These are phyloP conservation scores for Capronia americana DNA, from an alignment of 2,329 filamentous ascomycete genomes.

Conservation along the genomic window DNA sequence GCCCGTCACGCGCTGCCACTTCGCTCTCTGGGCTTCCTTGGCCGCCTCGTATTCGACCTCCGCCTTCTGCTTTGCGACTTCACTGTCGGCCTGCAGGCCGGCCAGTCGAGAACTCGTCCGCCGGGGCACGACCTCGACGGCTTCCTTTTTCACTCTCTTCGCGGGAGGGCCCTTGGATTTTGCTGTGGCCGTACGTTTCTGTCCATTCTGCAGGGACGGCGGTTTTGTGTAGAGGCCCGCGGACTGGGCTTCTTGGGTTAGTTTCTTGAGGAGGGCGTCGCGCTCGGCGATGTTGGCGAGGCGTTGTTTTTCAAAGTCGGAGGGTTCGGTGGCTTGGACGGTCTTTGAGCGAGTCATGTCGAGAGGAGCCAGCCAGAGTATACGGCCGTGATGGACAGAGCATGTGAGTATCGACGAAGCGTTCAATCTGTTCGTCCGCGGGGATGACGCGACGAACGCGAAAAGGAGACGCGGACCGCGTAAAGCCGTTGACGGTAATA, in stretches of 20 bases:
- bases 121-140: slow-evolving; percentile 61
- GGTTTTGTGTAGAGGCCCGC: slow-evolving; percentile 69
- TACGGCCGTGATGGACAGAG: background rate
- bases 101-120: slow-evolving; percentile 67
- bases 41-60: slow-evolving; percentile 67
- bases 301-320: slow-evolving; percentile 84
- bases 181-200: slow-evolving; percentile 49
- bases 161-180: slow-evolving; percentile 54
- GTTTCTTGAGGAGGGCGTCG: slow-evolving; percentile 78
- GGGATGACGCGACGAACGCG: background rate
- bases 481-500: background rate
- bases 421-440: background rate
- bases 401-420: background rate
- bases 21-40: slow-evolving; percentile 64
- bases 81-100: slow-evolving; percentile 70
- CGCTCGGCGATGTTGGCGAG: slow-evolving; percentile 88
- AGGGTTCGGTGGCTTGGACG: slow-evolving; percentile 58
- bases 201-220: slow-evolving; percentile 54
- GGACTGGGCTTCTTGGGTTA: slow-evolving; percentile 70
- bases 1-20: slow-evolving; percentile 68
- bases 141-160: slow-evolving; percentile 67
- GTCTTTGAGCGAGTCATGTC: slow-evolving; percentile 30
- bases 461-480: background rate
- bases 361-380: background rate
- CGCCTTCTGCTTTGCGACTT: slow-evolving; percentile 71